Conservation (phyloP, 2,329 filamentous ascomycete genomes). For the Cylindrodendrum hubeiense region DNA sequence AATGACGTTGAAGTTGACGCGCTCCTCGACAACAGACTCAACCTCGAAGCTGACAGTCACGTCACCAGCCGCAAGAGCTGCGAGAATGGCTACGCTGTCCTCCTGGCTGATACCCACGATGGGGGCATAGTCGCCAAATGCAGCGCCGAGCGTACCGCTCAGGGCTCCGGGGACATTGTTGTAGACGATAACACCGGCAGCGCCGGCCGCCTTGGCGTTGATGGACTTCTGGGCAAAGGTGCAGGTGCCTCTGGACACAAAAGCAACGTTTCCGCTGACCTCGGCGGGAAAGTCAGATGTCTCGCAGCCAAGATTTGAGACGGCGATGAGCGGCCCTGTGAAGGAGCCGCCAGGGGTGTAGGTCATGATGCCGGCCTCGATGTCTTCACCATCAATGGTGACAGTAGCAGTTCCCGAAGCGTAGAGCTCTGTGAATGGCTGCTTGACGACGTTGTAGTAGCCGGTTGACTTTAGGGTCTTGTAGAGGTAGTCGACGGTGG, state of each 20-base stretch:
- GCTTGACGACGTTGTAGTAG: conserved; percentile 59
- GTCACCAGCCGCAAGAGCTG: conserved; percentile 46
- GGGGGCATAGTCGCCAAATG: conserved; percentile 60
- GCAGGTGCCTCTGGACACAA: conserved; percentile 71
- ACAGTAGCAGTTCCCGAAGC: conserved; percentile 49
- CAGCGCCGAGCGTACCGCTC: conserved; percentile 67
- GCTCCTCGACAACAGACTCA: conserved; percentile 61
- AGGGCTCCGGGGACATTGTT: conserved; percentile 68
- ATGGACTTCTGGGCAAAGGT: conserved; percentile 69
- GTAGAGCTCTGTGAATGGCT: conserved; percentile 57
- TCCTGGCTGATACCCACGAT: conserved; percentile 65
- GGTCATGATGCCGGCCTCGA: conserved; percentile 51
- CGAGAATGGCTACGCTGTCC: conserved; percentile 53
- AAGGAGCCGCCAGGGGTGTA: conserved; percentile 64
- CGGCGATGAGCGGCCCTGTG: conserved; percentile 57
- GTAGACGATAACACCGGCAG: conserved; percentile 69
- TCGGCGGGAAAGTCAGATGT: conserved; percentile 65
- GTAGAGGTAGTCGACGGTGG: conserved; percentile 59
- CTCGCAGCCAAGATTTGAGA: conserved; percentile 66
- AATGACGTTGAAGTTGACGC: conserved; percentile 63
- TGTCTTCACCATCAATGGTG: conserved; percentile 43
- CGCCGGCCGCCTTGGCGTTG: conserved; percentile 68
- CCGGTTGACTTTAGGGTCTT: conserved; percentile 52
- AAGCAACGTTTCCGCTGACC: conserved; percentile 67
- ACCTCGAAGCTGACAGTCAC: conserved; percentile 54